phyloP scores from a whole-genome alignment of 2,329 filamentous ascomycete genomes.

The Bipolaris sorokiniana region DNA sequence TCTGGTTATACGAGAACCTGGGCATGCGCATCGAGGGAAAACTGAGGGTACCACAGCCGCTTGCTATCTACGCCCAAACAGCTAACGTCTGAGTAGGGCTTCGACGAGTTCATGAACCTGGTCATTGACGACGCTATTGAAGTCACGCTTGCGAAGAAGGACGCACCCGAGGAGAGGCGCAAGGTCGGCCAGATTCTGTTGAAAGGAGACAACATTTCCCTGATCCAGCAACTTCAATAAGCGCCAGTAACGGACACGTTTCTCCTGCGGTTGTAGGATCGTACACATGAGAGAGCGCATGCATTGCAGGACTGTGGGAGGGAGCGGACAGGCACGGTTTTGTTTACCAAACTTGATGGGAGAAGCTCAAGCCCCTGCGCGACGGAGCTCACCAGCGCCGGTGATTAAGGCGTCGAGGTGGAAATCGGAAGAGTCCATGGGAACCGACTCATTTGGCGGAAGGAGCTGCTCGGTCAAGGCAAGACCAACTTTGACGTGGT shows the following conservation, averaged over 20 bases:
- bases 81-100: constrained; percentile 67
- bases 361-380: constrained; percentile 25
- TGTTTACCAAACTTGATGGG: constrained; percentile 7
- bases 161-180: constrained; percentile 76
- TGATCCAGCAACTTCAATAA: constrained; percentile 64
- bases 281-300: constrained; percentile 12
- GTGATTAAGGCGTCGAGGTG: constrained; percentile 78
- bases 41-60: constrained; percentile 72
- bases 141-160: constrained; percentile 84
- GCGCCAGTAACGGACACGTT: background rate
- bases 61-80: background rate
- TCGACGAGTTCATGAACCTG: constrained; percentile 99
- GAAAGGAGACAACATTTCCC: constrained; percentile 85
- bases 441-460: constrained; percentile 67
- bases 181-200: constrained; percentile 82
- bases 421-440: constrained; percentile 78
- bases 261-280: constrained; percentile 7
- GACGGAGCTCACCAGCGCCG: constrained; percentile 66
- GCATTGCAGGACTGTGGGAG: constrained; percentile 6
- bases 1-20: constrained; percentile 98
- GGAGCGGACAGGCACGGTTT: background rate
- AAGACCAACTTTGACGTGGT: constrained; percentile 68
- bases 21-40: constrained; percentile 94
- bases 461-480: constrained; percentile 87
- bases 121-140: constrained; percentile 95